Evolutionary conservation across 495 filamentous ascomycete species (phyloP).

Genomic region (Cercophora samala): DNA sequence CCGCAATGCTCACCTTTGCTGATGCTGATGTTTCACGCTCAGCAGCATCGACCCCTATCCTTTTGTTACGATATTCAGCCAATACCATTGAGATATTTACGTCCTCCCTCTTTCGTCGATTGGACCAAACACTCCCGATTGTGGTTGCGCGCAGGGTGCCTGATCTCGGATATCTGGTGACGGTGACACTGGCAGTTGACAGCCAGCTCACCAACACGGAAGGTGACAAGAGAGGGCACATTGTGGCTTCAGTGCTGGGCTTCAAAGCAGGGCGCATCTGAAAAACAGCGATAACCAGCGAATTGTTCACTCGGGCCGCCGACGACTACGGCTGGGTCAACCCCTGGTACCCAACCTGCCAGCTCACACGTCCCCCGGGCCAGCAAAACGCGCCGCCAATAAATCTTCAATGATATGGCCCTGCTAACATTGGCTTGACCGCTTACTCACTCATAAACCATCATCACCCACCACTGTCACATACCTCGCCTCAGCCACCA

Average conservation of each 20-base stretch:
- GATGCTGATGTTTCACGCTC: too few relatives aligned
- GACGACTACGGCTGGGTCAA: neutral
- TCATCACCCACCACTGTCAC: too few relatives aligned
- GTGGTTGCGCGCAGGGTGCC: neutral
- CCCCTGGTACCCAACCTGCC: neutral
- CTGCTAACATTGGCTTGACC: too few relatives aligned
- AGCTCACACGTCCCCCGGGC: neutral
- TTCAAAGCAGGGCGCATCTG: too few relatives aligned
- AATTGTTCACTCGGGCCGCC: neutral
- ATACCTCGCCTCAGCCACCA: neutral
- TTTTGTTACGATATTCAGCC: too few relatives aligned
- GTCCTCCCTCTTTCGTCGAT: too few relatives aligned
- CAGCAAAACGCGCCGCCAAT: neutral
- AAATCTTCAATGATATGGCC: neutral
- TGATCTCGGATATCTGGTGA: neutral
- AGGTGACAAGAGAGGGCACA: neutral
- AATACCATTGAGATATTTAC: too few relatives aligned
- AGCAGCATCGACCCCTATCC: too few relatives aligned
- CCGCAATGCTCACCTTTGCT: too few relatives aligned
- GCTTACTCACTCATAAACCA: too few relatives aligned
- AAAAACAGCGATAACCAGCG: neutral
- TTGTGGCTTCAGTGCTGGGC: too few relatives aligned
- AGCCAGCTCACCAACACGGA: neutral
- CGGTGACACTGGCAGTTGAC: neutral
- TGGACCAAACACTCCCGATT: too few relatives aligned